A percentile compares a stretch with the other conserved stretches of the same genome.
phyloP scores from a whole-genome alignment of 2,329 filamentous ascomycete genomes.

The Coleophoma eucalyptorum region DNA sequence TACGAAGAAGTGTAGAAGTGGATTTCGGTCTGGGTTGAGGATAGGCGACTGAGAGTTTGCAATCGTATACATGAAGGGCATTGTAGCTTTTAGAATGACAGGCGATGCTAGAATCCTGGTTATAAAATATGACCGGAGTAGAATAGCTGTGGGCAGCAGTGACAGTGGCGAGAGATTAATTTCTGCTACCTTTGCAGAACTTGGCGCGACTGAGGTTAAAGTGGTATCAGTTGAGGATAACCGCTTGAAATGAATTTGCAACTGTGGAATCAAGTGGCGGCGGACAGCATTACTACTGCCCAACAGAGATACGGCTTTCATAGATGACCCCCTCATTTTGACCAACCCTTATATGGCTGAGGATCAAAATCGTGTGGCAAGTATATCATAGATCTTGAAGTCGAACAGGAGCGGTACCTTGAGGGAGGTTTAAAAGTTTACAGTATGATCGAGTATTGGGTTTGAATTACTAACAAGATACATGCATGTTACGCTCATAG shows the following conservation, averaged over 20 bases:
- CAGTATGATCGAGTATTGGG: too few relatives aligned
- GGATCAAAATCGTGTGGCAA: neutral
- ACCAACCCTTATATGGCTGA: neutral
- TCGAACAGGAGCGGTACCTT: neutral
- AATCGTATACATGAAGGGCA: neutral
- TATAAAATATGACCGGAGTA: neutral
- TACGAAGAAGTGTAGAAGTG: constrained; percentile 61
- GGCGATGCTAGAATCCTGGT: neutral
- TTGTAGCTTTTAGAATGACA: neutral
- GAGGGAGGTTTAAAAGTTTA: neutral
- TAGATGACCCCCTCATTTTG: neutral
- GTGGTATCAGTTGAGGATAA: neutral
- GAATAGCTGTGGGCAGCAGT: neutral
- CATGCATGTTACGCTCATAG: neutral
- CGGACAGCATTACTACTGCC: neutral
- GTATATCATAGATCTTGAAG: neutral
- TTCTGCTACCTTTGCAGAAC: neutral
- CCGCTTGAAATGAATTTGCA: neutral
- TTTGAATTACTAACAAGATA: neutral
- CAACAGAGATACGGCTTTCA: neutral
- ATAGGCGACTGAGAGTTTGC: constrained; percentile 1
- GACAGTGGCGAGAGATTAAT: neutral
- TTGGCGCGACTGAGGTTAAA: neutral
- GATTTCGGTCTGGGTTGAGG: constrained; percentile 62
- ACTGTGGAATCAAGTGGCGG: neutral